Evolutionary conservation across 2,329 filamentous ascomycete genomes (phyloP).

Genomic region (Alternaria incomplexa): DNA sequence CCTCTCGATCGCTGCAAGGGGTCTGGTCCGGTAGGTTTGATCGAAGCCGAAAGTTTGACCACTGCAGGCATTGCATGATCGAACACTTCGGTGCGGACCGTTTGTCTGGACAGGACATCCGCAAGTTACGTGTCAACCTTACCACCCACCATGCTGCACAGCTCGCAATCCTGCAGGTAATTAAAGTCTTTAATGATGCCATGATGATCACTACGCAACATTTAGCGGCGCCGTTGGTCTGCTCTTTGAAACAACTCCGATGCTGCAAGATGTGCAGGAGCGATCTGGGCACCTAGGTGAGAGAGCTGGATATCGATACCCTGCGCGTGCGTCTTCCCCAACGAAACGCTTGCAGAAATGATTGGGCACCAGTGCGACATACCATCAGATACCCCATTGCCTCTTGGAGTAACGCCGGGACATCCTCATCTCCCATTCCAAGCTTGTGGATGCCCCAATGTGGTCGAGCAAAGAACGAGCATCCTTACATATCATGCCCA

Average conservation of each 20-base stretch:
- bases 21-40: not conserved
- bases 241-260: not conserved
- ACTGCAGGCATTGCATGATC: not conserved
- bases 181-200: not conserved
- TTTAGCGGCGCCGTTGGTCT: not conserved
- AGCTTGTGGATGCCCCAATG: not conserved
- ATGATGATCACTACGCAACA: not conserved
- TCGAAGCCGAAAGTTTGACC: not conserved
- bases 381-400: not conserved
- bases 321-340: not conserved
- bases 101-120: not conserved
- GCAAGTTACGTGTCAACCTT: not conserved
- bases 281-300: not conserved
- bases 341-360: not conserved
- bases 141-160: not conserved
- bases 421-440: not conserved
- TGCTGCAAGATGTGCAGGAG: slow-evolving; percentile 1
- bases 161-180: not conserved
- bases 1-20: not conserved
- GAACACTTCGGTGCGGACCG: slow-evolving; percentile 2
- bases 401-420: not conserved
- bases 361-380: not conserved
- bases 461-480: not conserved
- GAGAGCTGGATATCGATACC: not conserved
- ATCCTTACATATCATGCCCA: not conserved